phyloP scores from a whole-genome alignment of 805 yeast species.

The Yamadazyma paraphyllophila region DNA sequence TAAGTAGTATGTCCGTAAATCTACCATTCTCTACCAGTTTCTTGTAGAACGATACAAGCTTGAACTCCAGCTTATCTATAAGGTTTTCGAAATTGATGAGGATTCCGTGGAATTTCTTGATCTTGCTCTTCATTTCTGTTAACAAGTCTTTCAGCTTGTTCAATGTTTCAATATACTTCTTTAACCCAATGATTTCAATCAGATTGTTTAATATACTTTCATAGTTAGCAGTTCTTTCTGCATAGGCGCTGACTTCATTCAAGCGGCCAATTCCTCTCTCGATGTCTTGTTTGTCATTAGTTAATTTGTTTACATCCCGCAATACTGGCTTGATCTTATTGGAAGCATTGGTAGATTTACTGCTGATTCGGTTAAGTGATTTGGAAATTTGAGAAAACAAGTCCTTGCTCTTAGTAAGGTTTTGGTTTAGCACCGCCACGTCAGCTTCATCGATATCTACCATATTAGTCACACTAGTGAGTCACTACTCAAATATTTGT shows the following conservation, averaged over 20 bases:
- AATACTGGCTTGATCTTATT: conserved; percentile 70
- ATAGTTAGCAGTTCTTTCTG: conserved; percentile 41
- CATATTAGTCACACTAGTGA: conserved; percentile 7
- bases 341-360: conserved; percentile 55
- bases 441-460: conserved; percentile 77
- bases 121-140: conserved; percentile 39
- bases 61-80: conserved; percentile 55
- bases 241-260: conserved; percentile 52
- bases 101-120: conserved; percentile 65
- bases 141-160: conserved; percentile 45
- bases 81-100: conserved; percentile 56
- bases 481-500: background rate
- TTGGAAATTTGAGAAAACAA: conserved; percentile 54
- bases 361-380: conserved; percentile 54
- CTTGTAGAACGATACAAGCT: conserved; percentile 50
- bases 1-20: conserved; percentile 36
- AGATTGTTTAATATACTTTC: conserved; percentile 35
- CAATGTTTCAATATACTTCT: conserved; percentile 31
- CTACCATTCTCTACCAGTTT: conserved; percentile 35
- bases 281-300: conserved; percentile 54
- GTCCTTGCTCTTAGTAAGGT: conserved; percentile 55
- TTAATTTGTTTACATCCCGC: conserved; percentile 56
- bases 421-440: conserved; percentile 76
- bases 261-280: conserved; percentile 52
- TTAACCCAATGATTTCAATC: conserved; percentile 40